Evolutionary conservation across 192 early-diverging fungal genomes (phyloP).

Genomic region (Linnemannia elongata): DNA sequence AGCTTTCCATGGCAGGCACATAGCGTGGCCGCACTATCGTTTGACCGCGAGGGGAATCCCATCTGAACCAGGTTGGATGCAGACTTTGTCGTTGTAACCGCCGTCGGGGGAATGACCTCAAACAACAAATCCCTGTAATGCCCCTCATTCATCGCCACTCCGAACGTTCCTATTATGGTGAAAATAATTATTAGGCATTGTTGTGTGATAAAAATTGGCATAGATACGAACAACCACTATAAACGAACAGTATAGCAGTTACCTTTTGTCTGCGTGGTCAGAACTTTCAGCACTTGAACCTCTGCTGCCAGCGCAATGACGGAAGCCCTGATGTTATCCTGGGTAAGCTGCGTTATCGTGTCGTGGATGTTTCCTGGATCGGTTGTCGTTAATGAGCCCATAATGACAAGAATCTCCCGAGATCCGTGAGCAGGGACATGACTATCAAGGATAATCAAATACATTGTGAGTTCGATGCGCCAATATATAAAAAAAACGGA

Average conservation of each 20-base stretch:
- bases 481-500: background rate
- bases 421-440: conserved; percentile 93
- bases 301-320: conserved; percentile 94
- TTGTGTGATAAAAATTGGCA: background rate
- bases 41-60: conserved; percentile 86
- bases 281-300: conserved; percentile 82
- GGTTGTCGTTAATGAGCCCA: conserved; percentile 91
- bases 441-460: conserved; percentile 38
- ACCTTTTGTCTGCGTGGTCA: conserved; percentile 85
- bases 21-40: conserved; percentile 67
- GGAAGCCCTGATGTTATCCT: conserved; percentile 83
- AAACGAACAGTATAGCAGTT: background rate
- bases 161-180: conserved; percentile 74
- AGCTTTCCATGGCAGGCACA: conserved; percentile 88
- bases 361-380: conserved; percentile 94
- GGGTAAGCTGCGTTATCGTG: conserved; percentile 77
- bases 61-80: conserved; percentile 85
- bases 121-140: conserved; percentile 89
- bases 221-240: background rate
- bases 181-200: background rate
- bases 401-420: conserved; percentile 89
- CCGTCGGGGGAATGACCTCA: conserved; percentile 90
- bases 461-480: background rate
- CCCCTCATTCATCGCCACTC: conserved; percentile 85
- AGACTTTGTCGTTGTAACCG: conserved; percentile 67